Percentiles rank a stretch among this genome's conserved stretches.
phyloP scores from a whole-genome alignment of 352 stramenopile genomes.

The Phytophthora chlamydospora region DNA sequence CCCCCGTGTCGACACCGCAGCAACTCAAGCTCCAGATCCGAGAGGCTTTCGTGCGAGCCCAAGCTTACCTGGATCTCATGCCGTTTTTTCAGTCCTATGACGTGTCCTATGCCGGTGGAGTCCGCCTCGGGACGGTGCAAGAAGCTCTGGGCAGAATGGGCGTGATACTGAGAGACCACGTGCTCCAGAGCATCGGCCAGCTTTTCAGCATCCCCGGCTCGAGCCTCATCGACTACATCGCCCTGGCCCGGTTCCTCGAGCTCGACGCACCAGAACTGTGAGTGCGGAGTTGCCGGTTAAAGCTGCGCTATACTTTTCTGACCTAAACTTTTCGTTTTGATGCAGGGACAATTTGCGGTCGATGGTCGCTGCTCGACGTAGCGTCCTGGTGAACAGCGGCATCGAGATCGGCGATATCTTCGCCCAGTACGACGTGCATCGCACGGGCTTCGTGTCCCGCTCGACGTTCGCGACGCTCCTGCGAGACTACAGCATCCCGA shows the following conservation, averaged over 20 bases:
- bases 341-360: conserved; percentile 54
- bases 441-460: conserved; percentile 49
- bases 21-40: conserved; percentile 54
- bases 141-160: conserved; percentile 55
- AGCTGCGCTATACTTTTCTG: background rate
- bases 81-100: conserved; percentile 67
- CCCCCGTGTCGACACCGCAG: conserved; percentile 18
- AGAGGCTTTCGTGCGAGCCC: conserved; percentile 52
- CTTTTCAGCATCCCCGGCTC: conserved; percentile 45
- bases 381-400: conserved; percentile 37
- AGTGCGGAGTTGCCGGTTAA: background rate
- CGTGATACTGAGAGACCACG: conserved; percentile 40
- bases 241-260: conserved; percentile 52
- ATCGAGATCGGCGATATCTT: conserved; percentile 51
- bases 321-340: background rate
- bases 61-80: conserved; percentile 49
- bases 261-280: conserved; percentile 64
- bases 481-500: conserved; percentile 39
- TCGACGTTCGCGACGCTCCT: conserved; percentile 47
- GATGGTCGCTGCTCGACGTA: conserved; percentile 33
- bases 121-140: conserved; percentile 51
- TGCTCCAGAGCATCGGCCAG: conserved; percentile 45
- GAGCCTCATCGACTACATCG: conserved; percentile 59
- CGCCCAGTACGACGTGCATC: conserved; percentile 44
- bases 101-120: conserved; percentile 31